Evolutionary conservation across 257 asterid species (phyloP), one percentile per base, ranked within the genome.

Genomic region (Nemophila menziesii): DNA sequence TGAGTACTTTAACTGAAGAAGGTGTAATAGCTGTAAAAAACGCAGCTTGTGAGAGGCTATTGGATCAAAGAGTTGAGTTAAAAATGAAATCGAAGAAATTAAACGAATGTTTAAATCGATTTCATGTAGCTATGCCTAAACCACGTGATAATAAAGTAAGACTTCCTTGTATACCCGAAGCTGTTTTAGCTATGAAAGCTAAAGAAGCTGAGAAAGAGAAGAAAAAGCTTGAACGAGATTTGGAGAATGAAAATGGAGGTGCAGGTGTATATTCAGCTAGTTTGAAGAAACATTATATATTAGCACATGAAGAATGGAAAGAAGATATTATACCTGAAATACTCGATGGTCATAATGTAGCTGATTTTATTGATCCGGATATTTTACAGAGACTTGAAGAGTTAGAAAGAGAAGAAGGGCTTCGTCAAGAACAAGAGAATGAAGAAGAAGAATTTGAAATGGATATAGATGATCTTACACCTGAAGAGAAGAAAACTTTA

Each of bases 231-330:
- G 97, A 89, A 71, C 80, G 49, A 60, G 97, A 89, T 66, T 59
- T 89, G 22, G 95, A 89, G 69, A 59, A 83, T 43, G 97, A 83
- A 65, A 89, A 83, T 61, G 97, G 97, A 27, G 97, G 97, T 60
- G 97, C 97, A 0, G 97, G 95, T 67, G 97, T 89, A 8, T 89
- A 89, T 68, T 89, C 97, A 15, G 95, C 93, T 10, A 80, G 79
- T 72, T 60, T 89, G 79, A 89, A 56, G 39, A 89, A 89, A 77
- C 70, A 69, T 57, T 78, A 83, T 52, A 69, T 83, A 26, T 72
- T 89, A 14, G 97, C 92, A 12, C 8, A 78, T 20, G 86, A 78
- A 14, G 93, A 84, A 36, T 89, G 97, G 97, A 89, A 89, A 63
- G 90, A 76, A 54, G 97, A 87, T 39, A 33, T 58, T 15, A 75